Base-by-base conservation (phyloP, 2,329 filamentous ascomycete species). In the Berkeleyomyces basicola region DNA sequence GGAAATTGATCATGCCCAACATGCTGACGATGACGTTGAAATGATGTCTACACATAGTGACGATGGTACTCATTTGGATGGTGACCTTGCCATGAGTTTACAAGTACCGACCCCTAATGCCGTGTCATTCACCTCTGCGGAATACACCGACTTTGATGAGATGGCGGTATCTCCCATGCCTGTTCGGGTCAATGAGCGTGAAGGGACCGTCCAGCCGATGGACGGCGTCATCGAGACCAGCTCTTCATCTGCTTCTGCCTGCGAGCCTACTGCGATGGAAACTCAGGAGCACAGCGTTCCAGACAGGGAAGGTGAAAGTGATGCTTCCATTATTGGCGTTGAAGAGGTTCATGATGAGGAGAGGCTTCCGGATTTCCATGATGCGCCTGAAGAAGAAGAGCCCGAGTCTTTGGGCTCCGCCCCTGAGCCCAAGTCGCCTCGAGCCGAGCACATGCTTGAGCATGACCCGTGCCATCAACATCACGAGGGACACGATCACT, bases 311-410 rank as follows among this genome's bases (percentile, higher is more conserved):
- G 49, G 36, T 39, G 43, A 33, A 39, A 37, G 33, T 47, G 43
- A 43, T 31, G 33, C n/a, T 7, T 40, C 40, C 3, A 42, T 42
- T 37, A 53, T 61, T n/a, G 61, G 59, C 14, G 43, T 59, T 51
- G 61, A 53, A 40, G 59, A 61, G 42, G 46, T 53, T 6, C 14
- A 16, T 3, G 55, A 51, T 33, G 55, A 63, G 14, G 61, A 63
- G 43, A 23, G 10, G 14, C 37, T 63, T 5, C 42, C 42, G 2
- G 42, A 63, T 59, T 7, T 9, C 16, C 61, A 63, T 46, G 40
- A 39, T 11, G 33, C 42, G 3, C 62, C 58, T 4, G 49, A 49
- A 23, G 33, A 57, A 9, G 62, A 63, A 42, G 58, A 63, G 39
- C 7, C 58, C 14, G 7, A 7, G 51, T 31, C 43, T 7, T 43